These are phyloP conservation scores for Rosa multiflora DNA, from an alignment of 306 rosid genomes.

Conservation along the genomic window DNA sequence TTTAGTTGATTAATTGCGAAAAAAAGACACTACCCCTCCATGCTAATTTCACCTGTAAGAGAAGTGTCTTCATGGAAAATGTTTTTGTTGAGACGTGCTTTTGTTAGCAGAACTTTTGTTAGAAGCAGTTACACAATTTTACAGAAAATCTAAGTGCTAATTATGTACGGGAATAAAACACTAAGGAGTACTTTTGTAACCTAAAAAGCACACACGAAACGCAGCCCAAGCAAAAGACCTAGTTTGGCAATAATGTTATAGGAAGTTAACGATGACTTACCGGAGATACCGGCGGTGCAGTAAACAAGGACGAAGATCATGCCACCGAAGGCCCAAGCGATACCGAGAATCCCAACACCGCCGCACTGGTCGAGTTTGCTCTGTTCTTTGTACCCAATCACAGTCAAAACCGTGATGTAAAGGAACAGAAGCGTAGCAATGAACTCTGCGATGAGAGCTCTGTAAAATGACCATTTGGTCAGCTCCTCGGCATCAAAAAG, in stretches of 20 bases:
- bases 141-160: not conserved
- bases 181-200: not conserved
- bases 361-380: slow-evolving; percentile 40
- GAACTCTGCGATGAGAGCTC: slow-evolving; percentile 88
- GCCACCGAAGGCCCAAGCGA: slow-evolving; percentile 99
- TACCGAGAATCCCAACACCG: slow-evolving; percentile 86
- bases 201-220: not conserved
- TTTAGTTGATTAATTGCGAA: not conserved
- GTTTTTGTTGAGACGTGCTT: not conserved
- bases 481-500: slow-evolving; percentile 63
- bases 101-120: not conserved
- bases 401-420: slow-evolving; percentile 79
- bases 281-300: slow-evolving; percentile 99
- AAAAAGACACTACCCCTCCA: too few relatives aligned
- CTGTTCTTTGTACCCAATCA: slow-evolving; percentile 69
- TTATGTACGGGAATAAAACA: not conserved
- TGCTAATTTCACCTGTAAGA: too few relatives aligned
- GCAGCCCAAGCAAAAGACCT: not conserved
- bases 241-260: not conserved
- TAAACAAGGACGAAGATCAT: slow-evolving; percentile 97
- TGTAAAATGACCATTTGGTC: slow-evolving; percentile 72
- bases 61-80: too few relatives aligned
- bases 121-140: not conserved
- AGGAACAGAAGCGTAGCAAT: slow-evolving; percentile 89
- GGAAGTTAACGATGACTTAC: slow-evolving; percentile 29